Percentiles rank a stretch among this genome's conserved stretches.
These are phyloP conservation scores for Pleodorina starrii DNA, from an alignment of 139 green algal species.

Conservation along the genomic window DNA sequence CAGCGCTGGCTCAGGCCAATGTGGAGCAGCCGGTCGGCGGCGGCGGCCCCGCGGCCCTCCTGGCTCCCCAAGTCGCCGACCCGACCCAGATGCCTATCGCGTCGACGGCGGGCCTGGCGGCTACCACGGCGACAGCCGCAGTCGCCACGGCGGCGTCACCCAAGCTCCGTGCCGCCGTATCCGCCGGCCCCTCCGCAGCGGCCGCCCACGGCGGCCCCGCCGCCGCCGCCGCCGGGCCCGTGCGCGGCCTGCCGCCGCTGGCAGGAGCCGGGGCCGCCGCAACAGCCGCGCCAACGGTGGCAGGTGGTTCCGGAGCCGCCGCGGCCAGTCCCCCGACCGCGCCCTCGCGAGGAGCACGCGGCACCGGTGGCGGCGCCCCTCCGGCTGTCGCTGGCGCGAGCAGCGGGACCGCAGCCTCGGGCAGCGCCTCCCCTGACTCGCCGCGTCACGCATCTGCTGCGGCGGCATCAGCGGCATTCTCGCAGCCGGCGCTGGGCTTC, in stretches of 20 bases:
- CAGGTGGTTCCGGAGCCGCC: background rate
- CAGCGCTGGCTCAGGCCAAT: slow-evolving; percentile 31
- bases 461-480: background rate
- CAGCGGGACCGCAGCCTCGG: background rate
- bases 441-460: background rate
- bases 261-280: background rate
- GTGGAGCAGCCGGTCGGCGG: background rate
- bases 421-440: background rate
- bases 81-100: background rate
- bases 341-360: background rate
- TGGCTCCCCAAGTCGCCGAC: no score
- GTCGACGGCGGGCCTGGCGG: background rate
- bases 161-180: background rate
- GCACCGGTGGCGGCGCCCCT: background rate
- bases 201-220: background rate
- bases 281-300: background rate
- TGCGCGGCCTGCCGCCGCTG: slow-evolving; percentile 15
- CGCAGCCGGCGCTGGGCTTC: background rate
- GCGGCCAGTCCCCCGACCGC: background rate
- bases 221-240: background rate
- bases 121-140: background rate
- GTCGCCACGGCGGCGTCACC: background rate
- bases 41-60: no score
- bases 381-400: background rate
- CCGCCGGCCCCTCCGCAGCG: background rate